These are phyloP conservation scores for Themeda triandra DNA, from an alignment of 176 grass and related monocot genomes.

Conservation along the genomic window DNA sequence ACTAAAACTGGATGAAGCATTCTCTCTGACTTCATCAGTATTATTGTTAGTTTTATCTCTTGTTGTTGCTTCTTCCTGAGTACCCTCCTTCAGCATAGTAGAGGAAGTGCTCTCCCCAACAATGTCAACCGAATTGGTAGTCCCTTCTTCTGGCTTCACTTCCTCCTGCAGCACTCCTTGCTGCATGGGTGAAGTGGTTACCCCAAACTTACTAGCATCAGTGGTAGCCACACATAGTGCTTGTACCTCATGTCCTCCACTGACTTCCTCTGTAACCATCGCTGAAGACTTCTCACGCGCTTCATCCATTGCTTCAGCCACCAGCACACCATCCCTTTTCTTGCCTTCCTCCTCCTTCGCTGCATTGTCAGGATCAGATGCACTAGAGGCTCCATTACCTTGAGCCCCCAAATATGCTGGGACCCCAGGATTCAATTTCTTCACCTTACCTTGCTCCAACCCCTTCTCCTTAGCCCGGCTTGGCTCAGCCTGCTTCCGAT, in stretches of 20 bases:
- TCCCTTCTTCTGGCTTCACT: background rate
- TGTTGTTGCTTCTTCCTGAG: constrained; percentile 12
- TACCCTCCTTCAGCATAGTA: constrained; percentile 5
- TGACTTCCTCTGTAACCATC: background rate
- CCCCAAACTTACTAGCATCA: constrained; percentile 9
- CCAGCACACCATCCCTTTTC: background rate
- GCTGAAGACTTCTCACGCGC: background rate
- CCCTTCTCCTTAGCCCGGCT: constrained; percentile 28
- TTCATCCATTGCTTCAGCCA: background rate
- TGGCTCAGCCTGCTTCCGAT: constrained; percentile 16
- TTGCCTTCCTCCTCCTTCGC: constrained; percentile 23
- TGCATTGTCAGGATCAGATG: constrained; percentile 1
- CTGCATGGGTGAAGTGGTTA: constrained; percentile 6
- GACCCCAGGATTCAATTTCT: background rate
- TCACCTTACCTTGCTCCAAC: background rate
- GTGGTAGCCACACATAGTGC: constrained; percentile 17
- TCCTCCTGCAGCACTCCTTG: background rate
- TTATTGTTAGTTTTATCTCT: background rate
- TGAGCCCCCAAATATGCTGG: constrained; percentile 14
- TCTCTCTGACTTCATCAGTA: background rate
- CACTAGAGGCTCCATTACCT: background rate
- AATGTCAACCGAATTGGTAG: background rate
- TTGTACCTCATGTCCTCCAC: background rate
- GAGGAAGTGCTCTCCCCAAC: constrained; percentile 18
- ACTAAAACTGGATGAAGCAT: constrained; percentile 9